phyloP scores from a whole-genome alignment of 2,329 filamentous ascomycete genomes.

The Arthroderma sp. region DNA sequence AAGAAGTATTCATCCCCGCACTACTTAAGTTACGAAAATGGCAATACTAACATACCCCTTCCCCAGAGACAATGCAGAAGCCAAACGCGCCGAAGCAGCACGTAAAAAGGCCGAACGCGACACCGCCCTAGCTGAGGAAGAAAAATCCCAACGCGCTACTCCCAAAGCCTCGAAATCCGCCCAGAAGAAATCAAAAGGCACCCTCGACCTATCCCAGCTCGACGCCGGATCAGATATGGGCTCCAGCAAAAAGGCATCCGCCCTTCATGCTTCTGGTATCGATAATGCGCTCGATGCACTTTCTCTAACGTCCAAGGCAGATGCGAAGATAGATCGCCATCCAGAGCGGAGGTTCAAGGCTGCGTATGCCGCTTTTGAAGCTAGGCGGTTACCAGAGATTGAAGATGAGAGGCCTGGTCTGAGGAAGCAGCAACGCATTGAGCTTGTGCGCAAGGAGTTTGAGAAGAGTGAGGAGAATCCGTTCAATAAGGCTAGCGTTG shows the following conservation, averaged over 20 bases:
- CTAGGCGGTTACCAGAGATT: constrained; percentile 70
- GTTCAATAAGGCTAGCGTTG: constrained; percentile 69
- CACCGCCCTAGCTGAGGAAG: constrained; percentile 69
- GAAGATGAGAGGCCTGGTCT: constrained; percentile 69
- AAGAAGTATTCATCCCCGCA: constrained; percentile 60
- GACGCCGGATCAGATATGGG: constrained; percentile 35
- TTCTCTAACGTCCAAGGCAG: constrained; percentile 46
- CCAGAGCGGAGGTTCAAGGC: constrained; percentile 80
- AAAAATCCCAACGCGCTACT: constrained; percentile 48
- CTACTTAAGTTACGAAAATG: not conserved
- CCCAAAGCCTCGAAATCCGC: constrained; percentile 44
- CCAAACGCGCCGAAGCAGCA: constrained; percentile 67
- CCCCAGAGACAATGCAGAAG: constrained; percentile 64
- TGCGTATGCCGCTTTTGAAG: constrained; percentile 71
- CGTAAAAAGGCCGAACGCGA: constrained; percentile 89
- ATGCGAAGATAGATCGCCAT: constrained; percentile 69
- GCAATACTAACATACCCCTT: not conserved
- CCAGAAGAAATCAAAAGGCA: constrained; percentile 46
- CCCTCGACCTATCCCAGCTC: constrained; percentile 60
- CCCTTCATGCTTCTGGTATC: constrained; percentile 74
- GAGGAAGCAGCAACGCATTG: constrained; percentile 69
- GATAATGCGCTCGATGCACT: constrained; percentile 88
- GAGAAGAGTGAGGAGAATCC: constrained; percentile 91
- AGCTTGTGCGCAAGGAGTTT: constrained; percentile 80
- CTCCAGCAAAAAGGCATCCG: constrained; percentile 33